A percentile compares a stretch with the other conserved stretches of the same genome.
Conservation (phyloP, 2,329 filamentous ascomycete species). For the Akanthomyces uredinophilus region DNA sequence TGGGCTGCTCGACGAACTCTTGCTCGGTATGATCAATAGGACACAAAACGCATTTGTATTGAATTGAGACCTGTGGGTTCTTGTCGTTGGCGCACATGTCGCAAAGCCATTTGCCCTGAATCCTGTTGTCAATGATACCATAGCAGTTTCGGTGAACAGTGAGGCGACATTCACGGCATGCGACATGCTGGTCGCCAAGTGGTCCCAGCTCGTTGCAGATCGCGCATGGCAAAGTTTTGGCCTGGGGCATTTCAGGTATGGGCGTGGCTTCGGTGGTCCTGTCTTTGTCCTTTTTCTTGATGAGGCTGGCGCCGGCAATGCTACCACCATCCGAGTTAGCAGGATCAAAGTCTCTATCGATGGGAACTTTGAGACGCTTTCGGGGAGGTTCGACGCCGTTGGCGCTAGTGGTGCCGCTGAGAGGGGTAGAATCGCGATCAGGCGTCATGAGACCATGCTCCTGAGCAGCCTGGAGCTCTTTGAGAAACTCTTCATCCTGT, state of each 20-base stretch:
- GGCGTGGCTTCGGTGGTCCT: constrained; percentile 48
- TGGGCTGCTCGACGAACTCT: constrained; percentile 71
- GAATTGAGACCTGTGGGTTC: constrained; percentile 85
- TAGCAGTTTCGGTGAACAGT: constrained; percentile 92
- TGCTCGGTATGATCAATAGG: constrained; percentile 75
- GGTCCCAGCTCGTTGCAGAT: constrained; percentile 74
- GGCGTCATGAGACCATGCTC: constrained; percentile 46
- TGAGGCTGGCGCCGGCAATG: constrained; percentile 25
- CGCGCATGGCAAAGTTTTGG: constrained; percentile 75
- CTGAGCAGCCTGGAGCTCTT: constrained; percentile 62
- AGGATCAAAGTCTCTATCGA: constrained; percentile 48
- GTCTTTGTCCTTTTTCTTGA: constrained; percentile 56
- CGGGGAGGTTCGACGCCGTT: constrained; percentile 49
- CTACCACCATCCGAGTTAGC: constrained; percentile 41
- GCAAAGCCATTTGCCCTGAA: constrained; percentile 80
- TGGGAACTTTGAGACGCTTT: constrained; percentile 58
- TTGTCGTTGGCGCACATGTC: constrained; percentile 96
- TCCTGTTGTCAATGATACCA: constrained; percentile 68
- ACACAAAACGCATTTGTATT: constrained; percentile 90
- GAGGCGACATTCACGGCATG: constrained; percentile 82
- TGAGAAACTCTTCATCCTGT: constrained; percentile 84
- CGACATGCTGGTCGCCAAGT: constrained; percentile 64
- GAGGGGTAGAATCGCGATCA: constrained; percentile 38
- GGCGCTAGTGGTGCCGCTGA: constrained; percentile 26
- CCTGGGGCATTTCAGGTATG: constrained; percentile 70